phyloP scores from a whole-genome alignment of 2,329 filamentous ascomycete species.

The Thelonectria blattea region DNA sequence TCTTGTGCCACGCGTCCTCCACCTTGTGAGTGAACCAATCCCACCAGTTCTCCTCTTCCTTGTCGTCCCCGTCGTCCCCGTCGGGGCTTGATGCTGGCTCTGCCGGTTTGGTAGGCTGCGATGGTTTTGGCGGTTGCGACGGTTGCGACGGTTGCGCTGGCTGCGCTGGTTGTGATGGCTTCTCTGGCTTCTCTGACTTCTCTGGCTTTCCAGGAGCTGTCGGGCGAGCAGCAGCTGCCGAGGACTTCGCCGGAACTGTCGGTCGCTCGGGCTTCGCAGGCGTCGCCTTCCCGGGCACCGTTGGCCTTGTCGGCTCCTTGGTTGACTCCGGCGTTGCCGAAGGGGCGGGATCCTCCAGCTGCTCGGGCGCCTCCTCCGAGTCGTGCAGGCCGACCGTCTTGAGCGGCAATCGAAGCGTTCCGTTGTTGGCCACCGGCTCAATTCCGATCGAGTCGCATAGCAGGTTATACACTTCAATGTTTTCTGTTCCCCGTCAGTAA shows the following conservation, averaged over 20 bases:
- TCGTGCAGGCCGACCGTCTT: constrained; percentile 68
- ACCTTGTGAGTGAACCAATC: constrained; percentile 59
- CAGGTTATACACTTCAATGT: constrained; percentile 94
- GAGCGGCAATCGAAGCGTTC: constrained; percentile 78
- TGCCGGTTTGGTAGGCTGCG: constrained; percentile 25
- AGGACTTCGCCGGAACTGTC: constrained; percentile 14
- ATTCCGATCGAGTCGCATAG: constrained; percentile 86
- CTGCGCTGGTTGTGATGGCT: background rate
- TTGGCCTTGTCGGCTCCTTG: constrained; percentile 31
- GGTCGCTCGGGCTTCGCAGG: constrained; percentile 15
- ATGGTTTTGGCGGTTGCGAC: constrained; percentile 29
- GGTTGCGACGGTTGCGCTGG: constrained; percentile 25
- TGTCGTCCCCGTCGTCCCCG: constrained; percentile 32
- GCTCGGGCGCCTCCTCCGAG: constrained; percentile 52
- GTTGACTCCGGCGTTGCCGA: constrained; percentile 13
- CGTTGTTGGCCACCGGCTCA: constrained; percentile 79
- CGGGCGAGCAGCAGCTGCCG: constrained; percentile 15
- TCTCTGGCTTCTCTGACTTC: background rate
- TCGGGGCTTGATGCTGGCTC: constrained; percentile 23
- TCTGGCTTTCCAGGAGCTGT: constrained; percentile 14
- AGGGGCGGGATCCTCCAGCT: constrained; percentile 60
- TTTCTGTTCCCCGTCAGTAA: constrained; percentile 65
- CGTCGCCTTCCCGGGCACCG: constrained; percentile 18
- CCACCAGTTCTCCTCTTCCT: constrained; percentile 50
- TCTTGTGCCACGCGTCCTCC: constrained; percentile 53